Evolutionary conservation across 352 stramenopile species (phyloP), one percentile per base, ranked within the genome.

Genomic region (Pythium diclinum): DNA sequence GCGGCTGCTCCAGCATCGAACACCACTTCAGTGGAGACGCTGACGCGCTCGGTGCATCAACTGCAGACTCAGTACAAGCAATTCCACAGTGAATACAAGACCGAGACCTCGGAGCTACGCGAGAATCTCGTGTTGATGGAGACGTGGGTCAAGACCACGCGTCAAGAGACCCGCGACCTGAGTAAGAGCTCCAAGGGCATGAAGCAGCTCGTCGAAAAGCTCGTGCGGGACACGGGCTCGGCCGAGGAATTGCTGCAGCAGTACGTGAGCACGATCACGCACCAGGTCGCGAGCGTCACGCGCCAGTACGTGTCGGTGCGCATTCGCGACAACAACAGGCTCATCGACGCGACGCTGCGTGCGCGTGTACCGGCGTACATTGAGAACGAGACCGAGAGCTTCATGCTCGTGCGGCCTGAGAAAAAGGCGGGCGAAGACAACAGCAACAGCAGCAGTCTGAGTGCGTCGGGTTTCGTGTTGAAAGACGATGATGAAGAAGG

Each of bases 261-360:
- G 66, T 92, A 92, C 58, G 83, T 94, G 65, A 89, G 83, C 56
- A 91, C 83, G 21, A 92, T 94, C 57, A 92, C 85, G 46, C 83
- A 94, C 60, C 85, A 94, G 54, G 85, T 94, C 25, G 85, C 85
- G 60, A 90, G 81, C 61, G 81, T 92, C 52, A 94, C 85, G 23
- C 76, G 85, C 32, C 79, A 92, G 60, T 92, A 92, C 63, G 83
- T 94, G 9, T 87, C 77, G 8, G 80, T 90, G 54, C 82, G 82
- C 32, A 91, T 93, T 51, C 82, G 81, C 55, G 84, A 93, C 63
- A 93, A 93, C 67, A 93, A 92, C 53, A 80, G 84, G 2, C 67
- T 92, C 56, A 70, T 92, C 30, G 84, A 92, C 53, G 81, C 83
- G 28, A 89, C 81, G n/a, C 52, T 92, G 42, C 81, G 81, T 9